Evolutionary conservation across 306 rosid genomes (phyloP), one percentile per base, ranked within the genome.

Genomic region (Purshia tridentata): DNA sequence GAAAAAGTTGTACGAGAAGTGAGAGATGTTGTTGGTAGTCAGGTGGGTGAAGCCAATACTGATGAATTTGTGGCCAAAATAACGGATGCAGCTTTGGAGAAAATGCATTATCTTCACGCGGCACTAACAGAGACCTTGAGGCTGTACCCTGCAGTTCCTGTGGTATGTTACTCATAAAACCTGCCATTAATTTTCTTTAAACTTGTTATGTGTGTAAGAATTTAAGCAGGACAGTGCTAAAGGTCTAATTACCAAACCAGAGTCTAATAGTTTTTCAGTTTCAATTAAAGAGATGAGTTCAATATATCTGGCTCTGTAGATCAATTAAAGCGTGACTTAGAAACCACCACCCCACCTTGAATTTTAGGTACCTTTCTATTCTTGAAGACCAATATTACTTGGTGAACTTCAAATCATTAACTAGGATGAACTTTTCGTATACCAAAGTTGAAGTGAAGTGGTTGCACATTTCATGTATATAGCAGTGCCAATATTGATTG

Each of bases 51-150:
- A 76, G 59, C 71, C 5, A 65, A 52, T 39, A 42, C 84, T 3
- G 81, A 92, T 56, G 88, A 76, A 13, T 84, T 85, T 56, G 65
- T 83, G 29, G 70, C 68, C 6, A 74, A 78, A 8, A 69, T 90
- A 70, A 87, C 82, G 5, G 92, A 92, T 41, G 84, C 52, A 61
- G 65, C 82, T 12, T 82, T 92, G 12, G 92, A 92, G 8, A 67
- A 77, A 79, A 88, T 92, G 98, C 98, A 88, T 46, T 86, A 88
- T 85, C 96, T 92, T 67, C 96, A 92, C 69, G 96, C 96, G 7
- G 73, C 95, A 6, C 29, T 92, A 35, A 79, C 96, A 6, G 92
- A 92, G 69, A 92, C 96, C 65, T 76, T 92, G 76, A 92, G 95
- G 81, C 81, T 90, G 3, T 90, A 90, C 77, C 94, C 96, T 85